Evolutionary conservation across 371 early-diverging fungal genomes (phyloP).

Genomic region (Actinomortierella ambigua): DNA sequence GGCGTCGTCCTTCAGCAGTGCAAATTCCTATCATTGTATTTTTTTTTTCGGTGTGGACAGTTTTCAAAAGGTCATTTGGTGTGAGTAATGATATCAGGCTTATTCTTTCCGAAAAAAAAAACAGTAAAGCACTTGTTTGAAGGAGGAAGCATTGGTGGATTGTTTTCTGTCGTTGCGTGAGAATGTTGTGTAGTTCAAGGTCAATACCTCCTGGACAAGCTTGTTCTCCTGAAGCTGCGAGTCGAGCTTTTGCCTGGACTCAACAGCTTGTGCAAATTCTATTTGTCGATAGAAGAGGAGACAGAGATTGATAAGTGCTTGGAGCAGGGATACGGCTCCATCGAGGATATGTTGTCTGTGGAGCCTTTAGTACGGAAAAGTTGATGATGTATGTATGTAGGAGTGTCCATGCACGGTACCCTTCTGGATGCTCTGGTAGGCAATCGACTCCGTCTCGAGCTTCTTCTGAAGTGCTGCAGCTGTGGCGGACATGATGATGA

Average conservation of each 20-base stretch:
- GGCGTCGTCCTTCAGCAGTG: conserved; percentile 76
- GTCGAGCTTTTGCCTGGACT: conserved; percentile 83
- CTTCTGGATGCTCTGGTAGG: conserved; percentile 66
- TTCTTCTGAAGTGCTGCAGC: conserved; percentile 52
- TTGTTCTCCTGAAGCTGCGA: conserved; percentile 96
- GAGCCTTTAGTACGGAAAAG: too few species aligned
- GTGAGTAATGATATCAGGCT: too few species aligned
- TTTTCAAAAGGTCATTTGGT: too few species aligned
- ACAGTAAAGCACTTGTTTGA: too few species aligned
- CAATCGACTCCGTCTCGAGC: conserved; percentile 69
- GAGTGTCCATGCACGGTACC: conserved; percentile 43
- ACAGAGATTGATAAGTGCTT: not conserved
- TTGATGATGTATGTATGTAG: not conserved
- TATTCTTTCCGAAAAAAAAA: not conserved
- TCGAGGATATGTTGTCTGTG: not conserved
- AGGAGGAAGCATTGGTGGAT: too few species aligned
- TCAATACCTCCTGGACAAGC: conserved; percentile 82
- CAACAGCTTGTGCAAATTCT: conserved; percentile 84
- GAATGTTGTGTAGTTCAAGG: too few species aligned
- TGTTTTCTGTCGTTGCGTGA: too few species aligned
- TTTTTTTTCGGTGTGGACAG: not conserved
- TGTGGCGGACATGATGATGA: conserved; percentile 22
- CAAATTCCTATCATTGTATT: conserved; percentile 75
- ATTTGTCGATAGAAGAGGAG: not conserved
- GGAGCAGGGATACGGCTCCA: not conserved